Evolutionary conservation across 768 basidiomycete genomes (phyloP).

Genomic region (Mycena haematopus): DNA sequence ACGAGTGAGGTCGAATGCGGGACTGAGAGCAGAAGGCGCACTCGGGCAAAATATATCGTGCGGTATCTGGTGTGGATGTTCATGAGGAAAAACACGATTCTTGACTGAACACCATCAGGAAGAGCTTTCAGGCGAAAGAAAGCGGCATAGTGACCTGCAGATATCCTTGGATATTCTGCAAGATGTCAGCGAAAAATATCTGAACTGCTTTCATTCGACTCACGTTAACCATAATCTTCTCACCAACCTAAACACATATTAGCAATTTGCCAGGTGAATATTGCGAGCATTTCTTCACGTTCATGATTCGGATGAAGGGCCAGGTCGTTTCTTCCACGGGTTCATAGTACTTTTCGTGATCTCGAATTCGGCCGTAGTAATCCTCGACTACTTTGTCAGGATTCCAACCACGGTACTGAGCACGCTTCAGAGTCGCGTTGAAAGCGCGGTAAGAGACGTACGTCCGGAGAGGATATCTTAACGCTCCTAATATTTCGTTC

Average conservation of each 20-base stretch:
- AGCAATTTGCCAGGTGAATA: not conserved
- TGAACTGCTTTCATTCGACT: conserved; percentile 33
- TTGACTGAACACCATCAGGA: conserved; percentile 57
- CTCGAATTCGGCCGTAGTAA: conserved; percentile 87
- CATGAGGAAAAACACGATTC: conserved; percentile 99
- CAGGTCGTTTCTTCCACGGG: conserved; percentile 90
- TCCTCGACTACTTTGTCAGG: conserved; percentile 91
- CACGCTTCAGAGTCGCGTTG: conserved; percentile 9
- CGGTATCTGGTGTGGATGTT: conserved; percentile 95
- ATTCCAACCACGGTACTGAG: conserved; percentile 90
- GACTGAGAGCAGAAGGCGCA: conserved; percentile 45
- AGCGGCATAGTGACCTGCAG: conserved; percentile 62
- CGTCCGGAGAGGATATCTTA: conserved; percentile 98
- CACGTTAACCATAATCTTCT: conserved; percentile 95
- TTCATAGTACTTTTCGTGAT: conserved; percentile 89
- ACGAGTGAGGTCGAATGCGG: conserved; percentile 5
- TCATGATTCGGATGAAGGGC: conserved; percentile 94
- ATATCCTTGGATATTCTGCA: conserved; percentile 85
- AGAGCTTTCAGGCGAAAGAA: not conserved
- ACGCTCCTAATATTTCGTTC: conserved; percentile 94
- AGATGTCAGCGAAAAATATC: not conserved
- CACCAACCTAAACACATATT: conserved; percentile 70
- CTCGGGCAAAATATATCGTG: conserved; percentile 95
- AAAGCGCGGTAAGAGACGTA: conserved; percentile 40
- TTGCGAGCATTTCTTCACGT: conserved; percentile 55